phyloP scores from a whole-genome alignment of 208 protist species.

The Kentomonas sorsogonicus region DNA sequence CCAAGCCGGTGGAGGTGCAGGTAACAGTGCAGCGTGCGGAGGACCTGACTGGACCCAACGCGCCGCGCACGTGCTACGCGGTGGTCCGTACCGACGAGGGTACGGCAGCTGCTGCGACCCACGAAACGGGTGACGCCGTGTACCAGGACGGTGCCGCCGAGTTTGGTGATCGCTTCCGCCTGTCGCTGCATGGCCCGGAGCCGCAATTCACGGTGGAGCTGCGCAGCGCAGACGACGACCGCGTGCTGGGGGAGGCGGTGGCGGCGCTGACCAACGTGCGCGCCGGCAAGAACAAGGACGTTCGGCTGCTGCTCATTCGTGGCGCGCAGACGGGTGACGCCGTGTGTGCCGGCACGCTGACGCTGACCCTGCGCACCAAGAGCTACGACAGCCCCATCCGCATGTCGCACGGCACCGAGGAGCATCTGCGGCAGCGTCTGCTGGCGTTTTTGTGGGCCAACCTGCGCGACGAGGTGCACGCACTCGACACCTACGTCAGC shows the following conservation, averaged over 20 bases:
- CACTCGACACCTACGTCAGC: constrained; percentile 58
- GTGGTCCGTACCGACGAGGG: constrained; percentile 28
- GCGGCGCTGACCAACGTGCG: constrained; percentile 52
- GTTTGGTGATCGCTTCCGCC: constrained; percentile 50
- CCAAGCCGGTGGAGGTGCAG: constrained; percentile 30
- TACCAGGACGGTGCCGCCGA: constrained; percentile 48
- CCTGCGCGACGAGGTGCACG: constrained; percentile 75
- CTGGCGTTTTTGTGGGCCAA: constrained; percentile 70
- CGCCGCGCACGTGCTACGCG: constrained; percentile 42
- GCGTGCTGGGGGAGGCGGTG: constrained; percentile 58
- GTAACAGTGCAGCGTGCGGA: constrained; percentile 46
- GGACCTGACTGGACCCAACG: constrained; percentile 39
- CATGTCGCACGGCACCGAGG: constrained; percentile 28
- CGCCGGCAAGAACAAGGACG: constrained; percentile 37
- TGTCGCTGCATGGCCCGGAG: constrained; percentile 33
- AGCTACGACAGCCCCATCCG: constrained; percentile 38
- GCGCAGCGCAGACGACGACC: constrained; percentile 36
- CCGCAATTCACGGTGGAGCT: constrained; percentile 34
- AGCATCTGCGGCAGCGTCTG: constrained; percentile 47
- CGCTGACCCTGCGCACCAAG: constrained; percentile 35
- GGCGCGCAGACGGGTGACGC: constrained; percentile 68
- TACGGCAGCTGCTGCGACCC: no score
- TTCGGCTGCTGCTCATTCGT: constrained; percentile 54
- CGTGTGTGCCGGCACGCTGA: constrained; percentile 39
- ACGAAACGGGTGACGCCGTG: constrained; percentile 18